Evolutionary conservation across 2,329 filamentous ascomycete genomes (phyloP), one percentile per base, ranked within the genome.

Genomic region (Verticillium klebahnii): DNA sequence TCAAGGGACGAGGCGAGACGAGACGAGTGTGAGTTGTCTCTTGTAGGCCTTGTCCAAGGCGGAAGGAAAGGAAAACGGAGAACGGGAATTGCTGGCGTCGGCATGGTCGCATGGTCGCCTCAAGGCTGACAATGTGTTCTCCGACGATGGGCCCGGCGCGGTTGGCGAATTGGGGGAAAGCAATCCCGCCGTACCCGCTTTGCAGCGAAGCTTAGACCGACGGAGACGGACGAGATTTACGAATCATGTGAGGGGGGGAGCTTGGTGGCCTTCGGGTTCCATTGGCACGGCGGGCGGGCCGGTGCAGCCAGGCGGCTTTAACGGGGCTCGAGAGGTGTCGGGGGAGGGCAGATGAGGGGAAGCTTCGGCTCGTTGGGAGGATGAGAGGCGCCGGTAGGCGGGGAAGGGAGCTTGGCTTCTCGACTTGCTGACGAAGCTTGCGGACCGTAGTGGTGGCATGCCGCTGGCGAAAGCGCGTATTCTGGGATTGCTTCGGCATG

Each of bases 111-210:
- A 23, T 25, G 45, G 45, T 14, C n/a, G 55, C 15, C 17, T 34
- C 31, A 39, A 58, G 57, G 57, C 57, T 58, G 57, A 58, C 57
- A 58, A 29, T 40, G 36, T 32, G 57, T 39, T 29, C 37, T 45
- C 31, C 15, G 57, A 50, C 19, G 57, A 58, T 58, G 31, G 29
- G 57, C 25, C 57, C 57, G 31, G 36, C 19, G 37, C 14, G 57
- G 36, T 31, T 39, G 57, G 39, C 57, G 57, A 58, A 58, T 58
- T 58, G 57, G 23, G 57, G 45, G 15, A 9, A 52, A 45, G 57
- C 57, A 58, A 58, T 58, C 57, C 57, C 57, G 57, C 57, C 57
- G 57, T 58, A 58, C 39, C 57, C 57, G 57, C 57, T 58, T 58
- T 58, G 34, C 39, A 50, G 39, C 23, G 57, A 58, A 50, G 57